Percentiles rank a stretch among this genome's conserved stretches.
Evolutionary conservation across 1,139 yeast species (phyloP).

Genomic region (Yamadazyma spencermartinsiae): DNA sequence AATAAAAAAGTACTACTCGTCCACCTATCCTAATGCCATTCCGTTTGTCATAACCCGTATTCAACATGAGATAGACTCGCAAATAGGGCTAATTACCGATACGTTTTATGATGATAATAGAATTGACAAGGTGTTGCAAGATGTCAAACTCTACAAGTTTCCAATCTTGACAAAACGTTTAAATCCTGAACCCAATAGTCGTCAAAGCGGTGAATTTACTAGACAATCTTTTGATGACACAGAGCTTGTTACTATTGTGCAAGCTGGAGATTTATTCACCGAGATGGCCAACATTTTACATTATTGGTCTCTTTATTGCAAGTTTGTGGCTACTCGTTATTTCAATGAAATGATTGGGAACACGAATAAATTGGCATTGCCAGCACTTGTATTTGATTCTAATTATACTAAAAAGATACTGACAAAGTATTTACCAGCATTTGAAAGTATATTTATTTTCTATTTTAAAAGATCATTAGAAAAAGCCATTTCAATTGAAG

Average conservation of each 20-base stretch:
- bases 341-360: conserved; percentile 10
- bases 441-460: conserved; percentile 63
- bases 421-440: conserved; percentile 54
- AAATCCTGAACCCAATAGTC: conserved; percentile 14
- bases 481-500: conserved; percentile 79
- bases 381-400: conserved; percentile 59
- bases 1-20: conserved; percentile 70
- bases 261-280: conserved; percentile 56
- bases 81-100: conserved; percentile 83
- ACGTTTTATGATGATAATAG: conserved; percentile 78
- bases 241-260: conserved; percentile 40
- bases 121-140: conserved; percentile 55
- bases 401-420: conserved; percentile 61
- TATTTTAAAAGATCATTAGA: conserved; percentile 79
- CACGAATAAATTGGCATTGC: conserved; percentile 31
- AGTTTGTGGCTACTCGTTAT: conserved; percentile 72
- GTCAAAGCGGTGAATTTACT: conserved; percentile 11
- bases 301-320: conserved; percentile 84
- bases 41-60: conserved; percentile 66
- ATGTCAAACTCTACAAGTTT: conserved; percentile 59
- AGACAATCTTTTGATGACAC: conserved; percentile 20
- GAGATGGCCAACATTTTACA: conserved; percentile 79
- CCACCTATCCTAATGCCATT: conserved; percentile 53
- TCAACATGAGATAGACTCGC: conserved; percentile 87
- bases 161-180: conserved; percentile 32